Percentiles rank a stretch among this genome's conserved stretches.
These are phyloP conservation scores for Boletellus emodensis DNA, from an alignment of 768 basidiomycete genomes.

Conservation along the genomic window DNA sequence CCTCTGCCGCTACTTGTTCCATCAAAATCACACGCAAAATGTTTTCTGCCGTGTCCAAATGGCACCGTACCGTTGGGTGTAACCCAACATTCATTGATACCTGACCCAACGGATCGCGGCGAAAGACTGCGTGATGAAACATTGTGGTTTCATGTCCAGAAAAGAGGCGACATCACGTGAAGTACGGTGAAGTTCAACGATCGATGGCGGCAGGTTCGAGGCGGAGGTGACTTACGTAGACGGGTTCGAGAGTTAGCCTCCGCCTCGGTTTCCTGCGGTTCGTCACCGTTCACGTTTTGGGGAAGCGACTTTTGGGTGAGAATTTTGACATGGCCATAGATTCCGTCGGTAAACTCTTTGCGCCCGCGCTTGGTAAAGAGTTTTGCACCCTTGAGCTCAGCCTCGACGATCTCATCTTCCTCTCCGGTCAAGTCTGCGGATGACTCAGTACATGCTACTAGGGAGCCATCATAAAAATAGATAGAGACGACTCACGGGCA, in stretches of 20 bases:
- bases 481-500: slow-evolving; percentile 11
- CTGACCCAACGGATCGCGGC: slow-evolving; percentile 66
- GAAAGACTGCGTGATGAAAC: slow-evolving; percentile 46
- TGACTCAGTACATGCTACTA: not conserved
- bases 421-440: slow-evolving; percentile 50
- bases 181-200: slow-evolving; percentile 13
- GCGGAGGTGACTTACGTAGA: slow-evolving; percentile 29
- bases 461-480: not conserved
- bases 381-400: slow-evolving; percentile 59
- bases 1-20: slow-evolving; percentile 37
- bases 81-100: slow-evolving; percentile 65
- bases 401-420: slow-evolving; percentile 53
- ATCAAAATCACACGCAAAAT: slow-evolving; percentile 53
- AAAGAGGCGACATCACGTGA: not conserved
- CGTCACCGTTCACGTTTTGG: not conserved
- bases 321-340: slow-evolving; percentile 59
- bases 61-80: slow-evolving; percentile 51
- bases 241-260: slow-evolving; percentile 21
- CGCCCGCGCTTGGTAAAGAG: slow-evolving; percentile 40
- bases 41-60: slow-evolving; percentile 52
- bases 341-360: slow-evolving; percentile 55
- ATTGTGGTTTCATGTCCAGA: not conserved
- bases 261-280: slow-evolving; percentile 4
- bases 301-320: slow-evolving; percentile 35
- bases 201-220: slow-evolving; percentile 18